Conservation (phyloP, 768 basidiomycete genomes). For the Lyophyllum shimeji region DNA sequence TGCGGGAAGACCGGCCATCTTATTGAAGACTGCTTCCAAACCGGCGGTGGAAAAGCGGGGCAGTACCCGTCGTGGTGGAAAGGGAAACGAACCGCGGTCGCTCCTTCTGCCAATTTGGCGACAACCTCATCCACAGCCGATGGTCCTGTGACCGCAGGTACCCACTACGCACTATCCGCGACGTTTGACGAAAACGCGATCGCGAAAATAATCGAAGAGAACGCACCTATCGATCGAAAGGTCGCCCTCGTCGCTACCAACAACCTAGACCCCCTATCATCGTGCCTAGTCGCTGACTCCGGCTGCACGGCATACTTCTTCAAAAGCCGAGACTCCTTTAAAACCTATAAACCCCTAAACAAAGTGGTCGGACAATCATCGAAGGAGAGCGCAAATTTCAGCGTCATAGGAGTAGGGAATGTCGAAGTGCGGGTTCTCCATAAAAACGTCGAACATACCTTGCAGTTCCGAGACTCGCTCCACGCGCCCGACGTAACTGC, state of each 20-base stretch:
- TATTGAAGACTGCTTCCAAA: constrained; percentile 13
- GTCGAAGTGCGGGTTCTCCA: background rate
- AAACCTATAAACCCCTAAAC: background rate
- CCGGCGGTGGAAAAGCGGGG: constrained; percentile 18
- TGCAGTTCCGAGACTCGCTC: background rate
- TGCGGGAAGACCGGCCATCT: constrained; percentile 14
- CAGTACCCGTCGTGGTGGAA: constrained; percentile 17
- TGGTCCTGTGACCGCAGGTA: background rate
- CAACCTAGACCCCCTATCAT: background rate
- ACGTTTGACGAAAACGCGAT: background rate
- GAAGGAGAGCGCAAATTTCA: background rate
- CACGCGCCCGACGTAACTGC: background rate
- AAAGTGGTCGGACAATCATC: background rate
- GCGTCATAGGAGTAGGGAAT: background rate
- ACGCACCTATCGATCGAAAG: background rate
- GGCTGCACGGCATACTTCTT: background rate
- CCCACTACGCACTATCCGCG: background rate
- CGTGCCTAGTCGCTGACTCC: background rate
- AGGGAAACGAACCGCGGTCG: background rate
- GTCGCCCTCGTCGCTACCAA: background rate
- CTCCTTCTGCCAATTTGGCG: no score
- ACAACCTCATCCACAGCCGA: no score
- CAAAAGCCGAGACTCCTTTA: background rate
- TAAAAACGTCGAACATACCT: background rate
- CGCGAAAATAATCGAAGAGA: background rate